Percentiles rank a stretch among this genome's conserved stretches.
phyloP scores from a whole-genome alignment of 371 early-diverging fungal genomes.

The Apophysomyces variabilis region DNA sequence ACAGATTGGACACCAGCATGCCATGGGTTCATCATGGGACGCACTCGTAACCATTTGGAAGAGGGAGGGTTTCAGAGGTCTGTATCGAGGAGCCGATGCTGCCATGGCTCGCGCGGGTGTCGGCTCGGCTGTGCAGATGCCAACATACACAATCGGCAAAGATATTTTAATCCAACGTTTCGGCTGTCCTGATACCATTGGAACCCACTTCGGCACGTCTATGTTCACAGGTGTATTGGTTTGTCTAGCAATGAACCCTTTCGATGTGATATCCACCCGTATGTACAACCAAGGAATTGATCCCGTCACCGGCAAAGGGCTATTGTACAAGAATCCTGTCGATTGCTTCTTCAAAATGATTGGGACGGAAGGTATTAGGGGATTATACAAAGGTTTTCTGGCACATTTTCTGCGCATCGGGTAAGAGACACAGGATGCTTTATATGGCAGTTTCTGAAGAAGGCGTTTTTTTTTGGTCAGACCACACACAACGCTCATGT shows the following conservation, averaged over 20 bases:
- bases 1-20: slow-evolving; percentile 90
- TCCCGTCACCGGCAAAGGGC: slow-evolving; percentile 61
- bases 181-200: slow-evolving; percentile 66
- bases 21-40: slow-evolving; percentile 71
- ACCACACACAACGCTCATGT: slow-evolving; percentile 93
- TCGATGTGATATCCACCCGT: slow-evolving; percentile 93
- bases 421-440: slow-evolving; percentile 45
- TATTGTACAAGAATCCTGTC: slow-evolving; percentile 77
- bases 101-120: slow-evolving; percentile 91
- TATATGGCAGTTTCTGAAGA: too few relatives aligned
- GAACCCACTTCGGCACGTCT: slow-evolving; percentile 78
- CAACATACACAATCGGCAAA: slow-evolving; percentile 88
- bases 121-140: slow-evolving; percentile 92
- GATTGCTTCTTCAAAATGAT: slow-evolving; percentile 90
- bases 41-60: slow-evolving; percentile 73
- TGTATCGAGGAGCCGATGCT: slow-evolving; percentile 89
- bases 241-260: slow-evolving; percentile 94
- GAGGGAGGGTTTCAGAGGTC: slow-evolving; percentile 73
- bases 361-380: slow-evolving; percentile 80
- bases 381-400: slow-evolving; percentile 91
- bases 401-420: slow-evolving; percentile 95
- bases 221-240: slow-evolving; percentile 88
- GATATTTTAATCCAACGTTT: slow-evolving; percentile 62
- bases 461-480: slow-evolving; percentile 37
- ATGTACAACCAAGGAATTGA: slow-evolving; percentile 93